Base-by-base conservation (phyloP, 192 early-diverging fungal species). In the Mortierella claussenii region DNA sequence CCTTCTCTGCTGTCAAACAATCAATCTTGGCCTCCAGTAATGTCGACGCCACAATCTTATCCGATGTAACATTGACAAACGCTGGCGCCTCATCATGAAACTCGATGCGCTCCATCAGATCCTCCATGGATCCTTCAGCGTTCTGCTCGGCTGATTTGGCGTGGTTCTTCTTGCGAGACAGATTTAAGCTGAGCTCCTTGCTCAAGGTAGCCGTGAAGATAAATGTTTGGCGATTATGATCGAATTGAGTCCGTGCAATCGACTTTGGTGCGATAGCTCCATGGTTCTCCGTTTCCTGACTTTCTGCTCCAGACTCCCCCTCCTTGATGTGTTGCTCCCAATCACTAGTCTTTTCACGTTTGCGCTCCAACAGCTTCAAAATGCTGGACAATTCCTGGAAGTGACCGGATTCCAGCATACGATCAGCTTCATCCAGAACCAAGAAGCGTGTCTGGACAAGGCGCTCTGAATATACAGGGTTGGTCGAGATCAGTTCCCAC, bases 151-250 rank as follows among this genome's bases (percentile, higher is more conserved):
- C 60, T 5, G 55, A 62, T 28, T 69, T 69, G 47, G 66, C 76
- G 10, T 47, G 43, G 46, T 65, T 79, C 48, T 79, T 85, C 43
- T 81, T 85, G n/a, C 63, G 60, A 26, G 83, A 84, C 23, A 84
- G 49, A 44, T 88, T 71, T 51, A 84, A 69, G 37, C 81, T 69
- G 12, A 88, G 47, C 33, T 81, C 83, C 27, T 83, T 84, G 57
- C 73, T 70, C 40, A 98, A 68, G 4, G 97, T 98, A 9, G 97
- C 97, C 10, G 97, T 97, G 65, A 94, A 98, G 42, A 98, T 88
- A 78, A 96, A 92, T 0, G 95, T 97, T 68, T 96, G 96, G 30
- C 94, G 88, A 24, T 42, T 59, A 8, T 40, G 28, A 15, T 61
- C 59, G 21, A 49, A 52, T 34, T 74, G 68, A 30, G 55, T 63